A percentile compares a stretch with the other conserved stretches of the same genome.
Conservation (phyloP, 106 monocot species). For the Phalaenopsis equestris region DNA sequence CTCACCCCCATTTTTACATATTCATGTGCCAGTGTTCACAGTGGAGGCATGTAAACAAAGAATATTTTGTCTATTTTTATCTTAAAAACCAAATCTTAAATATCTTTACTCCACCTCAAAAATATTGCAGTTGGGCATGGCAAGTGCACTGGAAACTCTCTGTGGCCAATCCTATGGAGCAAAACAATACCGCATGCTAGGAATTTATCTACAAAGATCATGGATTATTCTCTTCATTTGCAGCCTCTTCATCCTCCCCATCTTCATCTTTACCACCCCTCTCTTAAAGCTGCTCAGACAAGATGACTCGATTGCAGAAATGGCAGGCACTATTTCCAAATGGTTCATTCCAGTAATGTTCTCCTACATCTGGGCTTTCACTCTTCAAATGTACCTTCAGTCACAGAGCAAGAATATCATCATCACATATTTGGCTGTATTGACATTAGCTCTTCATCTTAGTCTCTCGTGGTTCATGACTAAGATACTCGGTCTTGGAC, state of each 20-base stretch:
- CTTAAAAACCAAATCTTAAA: no score
- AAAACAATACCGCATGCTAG: conserved; percentile 60
- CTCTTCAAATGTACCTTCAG: conserved; percentile 63
- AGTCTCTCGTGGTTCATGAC: conserved; percentile 34
- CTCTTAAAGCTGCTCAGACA: conserved; percentile 39
- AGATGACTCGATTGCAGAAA: conserved; percentile 25
- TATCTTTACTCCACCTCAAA: no score
- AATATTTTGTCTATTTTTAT: no score
- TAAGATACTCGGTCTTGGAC: conserved; percentile 19
- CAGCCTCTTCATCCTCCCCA: conserved; percentile 25
- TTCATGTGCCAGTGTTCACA: no score
- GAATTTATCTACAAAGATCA: conserved; percentile 65
- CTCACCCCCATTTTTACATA: no score
- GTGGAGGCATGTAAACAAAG: no score
- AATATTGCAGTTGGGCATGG: conserved; percentile 41
- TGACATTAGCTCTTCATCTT: conserved; percentile 26
- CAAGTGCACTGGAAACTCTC: conserved; percentile 64
- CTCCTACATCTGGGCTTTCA: conserved; percentile 45
- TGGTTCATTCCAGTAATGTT: conserved; percentile 60
- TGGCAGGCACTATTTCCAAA: conserved; percentile 33
- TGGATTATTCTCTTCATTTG: conserved; percentile 41
- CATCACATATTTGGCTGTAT: conserved; percentile 24
- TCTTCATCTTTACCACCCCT: conserved; percentile 53
- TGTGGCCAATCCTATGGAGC: conserved; percentile 75
- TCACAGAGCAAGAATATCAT: conserved; percentile 53